Evolutionary conservation across 371 early-diverging fungal genomes (phyloP).

Genomic region (Blakeslea trispora): DNA sequence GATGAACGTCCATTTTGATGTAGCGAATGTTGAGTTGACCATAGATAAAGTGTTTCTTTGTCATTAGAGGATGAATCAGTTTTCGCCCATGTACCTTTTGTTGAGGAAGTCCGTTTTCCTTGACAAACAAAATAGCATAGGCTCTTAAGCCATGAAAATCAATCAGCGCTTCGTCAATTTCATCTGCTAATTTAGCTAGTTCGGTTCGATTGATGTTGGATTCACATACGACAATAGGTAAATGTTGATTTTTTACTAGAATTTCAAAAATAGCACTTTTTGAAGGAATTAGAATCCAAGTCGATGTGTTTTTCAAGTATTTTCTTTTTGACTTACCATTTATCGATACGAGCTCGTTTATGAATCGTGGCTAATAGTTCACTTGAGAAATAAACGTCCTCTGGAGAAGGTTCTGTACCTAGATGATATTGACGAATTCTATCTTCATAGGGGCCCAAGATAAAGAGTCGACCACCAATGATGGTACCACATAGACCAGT

Average conservation of each 20-base stretch:
- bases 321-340: slow-evolving; percentile 45
- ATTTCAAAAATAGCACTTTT: slow-evolving; percentile 64
- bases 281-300: not conserved
- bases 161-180: slow-evolving; percentile 54
- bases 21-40: slow-evolving; percentile 51
- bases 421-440: slow-evolving; percentile 58
- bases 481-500: slow-evolving; percentile 79
- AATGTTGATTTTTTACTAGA: slow-evolving; percentile 57
- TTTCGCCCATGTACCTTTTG: slow-evolving; percentile 66
- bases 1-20: slow-evolving; percentile 50
- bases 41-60: slow-evolving; percentile 59
- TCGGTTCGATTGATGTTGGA: slow-evolving; percentile 47
- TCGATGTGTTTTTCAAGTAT: not conserved
- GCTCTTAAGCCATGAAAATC: slow-evolving; percentile 60
- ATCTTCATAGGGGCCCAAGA: slow-evolving; percentile 75
- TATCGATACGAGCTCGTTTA: slow-evolving; percentile 47
- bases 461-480: slow-evolving; percentile 65
- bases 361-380: slow-evolving; percentile 56
- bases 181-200: slow-evolving; percentile 50
- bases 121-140: slow-evolving; percentile 61
- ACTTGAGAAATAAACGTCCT: slow-evolving; percentile 50
- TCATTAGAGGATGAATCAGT: slow-evolving; percentile 58
- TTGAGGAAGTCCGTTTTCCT: slow-evolving; percentile 60
- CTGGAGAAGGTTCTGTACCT: slow-evolving; percentile 43
- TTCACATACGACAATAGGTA: slow-evolving; percentile 71